phyloP scores from a whole-genome alignment of 2,329 filamentous ascomycete genomes.

The Pseudogymnoascus sp. region DNA sequence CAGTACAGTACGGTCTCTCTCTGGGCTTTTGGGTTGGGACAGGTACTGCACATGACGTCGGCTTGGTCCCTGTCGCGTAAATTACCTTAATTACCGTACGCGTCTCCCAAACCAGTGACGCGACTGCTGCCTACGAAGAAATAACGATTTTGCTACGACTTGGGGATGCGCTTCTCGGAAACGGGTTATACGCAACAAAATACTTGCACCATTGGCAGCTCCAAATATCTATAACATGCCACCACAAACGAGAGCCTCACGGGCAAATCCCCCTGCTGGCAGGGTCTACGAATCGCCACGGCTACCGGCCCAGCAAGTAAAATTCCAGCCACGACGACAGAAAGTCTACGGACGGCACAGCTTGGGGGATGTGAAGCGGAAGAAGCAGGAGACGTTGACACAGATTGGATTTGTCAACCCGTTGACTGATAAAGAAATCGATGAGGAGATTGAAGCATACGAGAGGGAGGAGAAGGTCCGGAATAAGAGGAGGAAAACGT shows the following conservation, averaged over 20 bases:
- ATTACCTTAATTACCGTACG: background rate
- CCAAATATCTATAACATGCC: background rate
- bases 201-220: background rate
- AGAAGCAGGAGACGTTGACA: conserved; percentile 10
- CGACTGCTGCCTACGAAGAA: background rate
- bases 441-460: conserved; percentile 7
- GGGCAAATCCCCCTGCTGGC: background rate
- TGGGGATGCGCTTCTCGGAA: background rate
- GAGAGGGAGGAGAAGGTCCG: conserved; percentile 1
- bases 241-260: background rate
- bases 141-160: background rate
- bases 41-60: background rate
- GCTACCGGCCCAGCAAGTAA: background rate
- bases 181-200: background rate
- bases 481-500: background rate
- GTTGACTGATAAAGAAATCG: conserved; percentile 1
- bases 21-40: no score
- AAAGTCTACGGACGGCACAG: background rate
- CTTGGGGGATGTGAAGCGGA: background rate
- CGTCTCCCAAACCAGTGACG: conserved; percentile 12
- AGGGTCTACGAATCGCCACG: conserved; percentile 3
- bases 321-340: conserved; percentile 11
- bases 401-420: conserved; percentile 8
- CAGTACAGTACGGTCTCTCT: no score
- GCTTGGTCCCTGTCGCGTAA: background rate